A percentile compares a stretch with the other conserved stretches of the same genome.
Conservation (phyloP, 257 asterid species). For the Solanum medicagineum region DNA sequence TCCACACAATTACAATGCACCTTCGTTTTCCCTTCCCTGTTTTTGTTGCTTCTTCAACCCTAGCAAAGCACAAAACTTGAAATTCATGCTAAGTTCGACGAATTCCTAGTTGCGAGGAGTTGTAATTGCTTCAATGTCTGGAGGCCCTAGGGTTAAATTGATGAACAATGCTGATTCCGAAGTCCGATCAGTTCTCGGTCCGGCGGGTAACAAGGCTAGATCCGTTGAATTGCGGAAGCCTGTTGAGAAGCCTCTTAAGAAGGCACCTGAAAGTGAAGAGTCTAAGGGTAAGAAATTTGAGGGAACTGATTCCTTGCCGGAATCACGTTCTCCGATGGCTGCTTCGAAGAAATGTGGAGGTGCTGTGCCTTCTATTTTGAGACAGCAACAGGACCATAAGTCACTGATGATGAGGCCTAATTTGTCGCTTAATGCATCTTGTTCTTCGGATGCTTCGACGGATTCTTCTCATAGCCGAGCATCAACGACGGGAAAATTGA, state of each 20-base stretch:
- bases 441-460: conserved; percentile 91
- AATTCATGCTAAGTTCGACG: not conserved
- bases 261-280: conserved; percentile 23
- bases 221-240: conserved; percentile 54
- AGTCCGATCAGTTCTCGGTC: conserved; percentile 62
- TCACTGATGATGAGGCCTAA: conserved; percentile 15
- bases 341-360: conserved; percentile 29
- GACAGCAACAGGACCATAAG: conserved; percentile 40
- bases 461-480: conserved; percentile 87
- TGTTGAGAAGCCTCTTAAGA: conserved; percentile 20
- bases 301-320: conserved; percentile 14
- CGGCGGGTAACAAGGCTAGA: conserved; percentile 68
- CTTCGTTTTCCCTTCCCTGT: not conserved
- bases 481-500: conserved; percentile 71
- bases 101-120: not conserved
- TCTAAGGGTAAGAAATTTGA: conserved; percentile 24
- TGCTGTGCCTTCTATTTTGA: conserved; percentile 31
- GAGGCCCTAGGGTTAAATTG: conserved; percentile 52
- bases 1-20: not conserved
- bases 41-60: not conserved
- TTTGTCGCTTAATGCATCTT: conserved; percentile 64
- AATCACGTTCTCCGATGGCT: conserved; percentile 18
- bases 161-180: conserved; percentile 43
- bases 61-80: not conserved
- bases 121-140: conserved; percentile 41